Percentiles rank a stretch among this genome's conserved stretches.
Conservation (phyloP, 345 rosid species). For the Balakata baccata region DNA sequence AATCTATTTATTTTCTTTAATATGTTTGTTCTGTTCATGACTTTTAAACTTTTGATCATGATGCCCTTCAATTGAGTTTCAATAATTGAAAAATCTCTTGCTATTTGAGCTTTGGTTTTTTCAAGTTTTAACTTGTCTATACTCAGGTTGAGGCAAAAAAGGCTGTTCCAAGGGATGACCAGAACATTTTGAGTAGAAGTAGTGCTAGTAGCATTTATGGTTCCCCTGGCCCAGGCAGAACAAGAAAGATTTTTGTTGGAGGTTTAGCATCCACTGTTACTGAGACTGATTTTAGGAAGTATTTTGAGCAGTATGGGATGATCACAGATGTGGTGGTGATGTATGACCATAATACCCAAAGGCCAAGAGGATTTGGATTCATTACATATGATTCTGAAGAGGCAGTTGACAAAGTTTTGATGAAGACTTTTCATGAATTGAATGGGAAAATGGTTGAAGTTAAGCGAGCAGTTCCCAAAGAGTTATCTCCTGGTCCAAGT, state of each 20-base stretch:
- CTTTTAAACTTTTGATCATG: background rate
- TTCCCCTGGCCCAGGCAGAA: constrained; percentile 66
- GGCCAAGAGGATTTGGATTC: constrained; percentile 79
- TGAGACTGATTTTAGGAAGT: constrained; percentile 65
- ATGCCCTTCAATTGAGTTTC: background rate
- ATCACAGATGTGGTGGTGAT: constrained; percentile 78
- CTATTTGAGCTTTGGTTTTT: too few species aligned
- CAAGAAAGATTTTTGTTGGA: constrained; percentile 75
- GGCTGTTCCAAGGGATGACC: constrained; percentile 83
- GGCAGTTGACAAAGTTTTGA: constrained; percentile 63
- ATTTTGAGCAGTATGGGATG: constrained; percentile 74
- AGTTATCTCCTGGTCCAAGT: constrained; percentile 70
- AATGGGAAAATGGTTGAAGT: constrained; percentile 84
- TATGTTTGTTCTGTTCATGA: background rate
- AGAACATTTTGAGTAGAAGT: constrained; percentile 51
- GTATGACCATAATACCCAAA: constrained; percentile 80
- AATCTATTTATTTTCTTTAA: background rate
- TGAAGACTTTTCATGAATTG: constrained; percentile 67
- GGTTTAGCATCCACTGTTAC: constrained; percentile 81
- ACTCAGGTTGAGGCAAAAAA: constrained; percentile 74
- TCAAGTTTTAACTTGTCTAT: constrained; percentile 17
- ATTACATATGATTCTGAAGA: constrained; percentile 76
- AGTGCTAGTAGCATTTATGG: constrained; percentile 48
- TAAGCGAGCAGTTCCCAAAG: constrained; percentile 77
- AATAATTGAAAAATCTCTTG: too few species aligned